Evolutionary conservation across 495 filamentous ascomycete genomes (phyloP), one percentile per base, ranked within the genome.

Genomic region (Penicillium ucsense): DNA sequence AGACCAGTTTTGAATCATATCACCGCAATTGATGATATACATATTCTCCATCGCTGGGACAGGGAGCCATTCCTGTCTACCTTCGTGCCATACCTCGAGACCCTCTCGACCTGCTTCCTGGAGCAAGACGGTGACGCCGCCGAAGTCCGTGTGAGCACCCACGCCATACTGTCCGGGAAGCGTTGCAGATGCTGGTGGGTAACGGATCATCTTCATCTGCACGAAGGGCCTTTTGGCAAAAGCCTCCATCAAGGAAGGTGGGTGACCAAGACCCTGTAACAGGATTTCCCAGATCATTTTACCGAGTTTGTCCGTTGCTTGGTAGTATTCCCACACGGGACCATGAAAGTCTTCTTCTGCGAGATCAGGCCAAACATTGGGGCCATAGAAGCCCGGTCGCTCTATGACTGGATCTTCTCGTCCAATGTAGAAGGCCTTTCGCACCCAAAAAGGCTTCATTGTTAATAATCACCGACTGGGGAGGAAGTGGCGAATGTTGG

Each of bases 1-100:
- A 4, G 70, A 61, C 62, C 62, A 71, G 38, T 50, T 50, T 12
- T 61, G 39, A 9, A 73, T 48, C 57, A 71, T 57, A 43, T 76
- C 68, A 3, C 72, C 71, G 29, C 64, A 60, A 44, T 76, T 76
- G 51, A 76, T 62, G 5, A 76, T 64, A 43, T 64, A 69, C n/a
- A 56, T 54, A 39, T 65, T 56, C 47, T 69, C 63, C 27, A 60
- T 39, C 1, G 66, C 59, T 2, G 58, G 61, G 68, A 68, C 10
- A 45, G 47, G 27, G 5, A 73, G 50, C 70, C 71, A 76, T 8
- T 55, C 59, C 42, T 63, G 49, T 5, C 43, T 61, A n/a, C 45
- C 48, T 27, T 57, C 53, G 46, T 68, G 47, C 58, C 56, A 70
- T 8, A 76, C 68, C 51, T 76, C 60, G 8, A 76, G 57, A 4